Evolutionary conservation across 2,329 filamentous ascomycete genomes (phyloP), one percentile per base, ranked within the genome.

Genomic region (Microthyrium microscopicum): DNA sequence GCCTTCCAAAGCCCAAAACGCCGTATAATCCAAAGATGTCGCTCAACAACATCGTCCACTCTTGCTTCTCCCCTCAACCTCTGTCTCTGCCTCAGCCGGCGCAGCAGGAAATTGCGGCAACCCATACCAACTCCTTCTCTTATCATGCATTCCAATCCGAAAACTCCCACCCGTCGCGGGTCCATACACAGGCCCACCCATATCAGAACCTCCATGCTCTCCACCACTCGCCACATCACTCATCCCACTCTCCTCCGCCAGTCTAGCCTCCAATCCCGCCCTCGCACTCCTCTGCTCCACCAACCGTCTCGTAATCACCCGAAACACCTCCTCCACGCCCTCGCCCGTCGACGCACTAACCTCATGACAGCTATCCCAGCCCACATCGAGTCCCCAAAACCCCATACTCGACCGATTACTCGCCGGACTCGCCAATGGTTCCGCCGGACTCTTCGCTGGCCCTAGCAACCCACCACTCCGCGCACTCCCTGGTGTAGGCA

Each of bases 331-430:
- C 46, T 95, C 89, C 13, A 98, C 85, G 13, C 87, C 87, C 61
- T 94, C 85, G 36, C 85, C 85, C 47, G 77, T 84, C 62, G 91
- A 87, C 30, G 87, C 85, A 44, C 77, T 85, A 49, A 98, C 87
- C 60, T 98, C 89, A 55, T 95, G 89, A 53, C 87, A 95, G 41
- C 84, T 91, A 48, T 94, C 85, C 85, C 87, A 95, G 33, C 85
- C 84, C 5, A 84, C 74, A 50, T 94, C 85, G 52, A 89, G 81
- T 16, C 77, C 83, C 85, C 85, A 94, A 56, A 84, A 82, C 2
- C 78, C 77, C 24, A 71, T 78, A 46, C 71, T 78, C 7, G 19
- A 25, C 20, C 38, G 38, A 26, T 40, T 40, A 6, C 25, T 30
- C 17, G 11, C 17, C 7, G 38, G 38, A 11, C 30, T 30, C 9